phyloP scores from a whole-genome alignment of 805 yeast species.

The Debaryomyces prosopidis region DNA sequence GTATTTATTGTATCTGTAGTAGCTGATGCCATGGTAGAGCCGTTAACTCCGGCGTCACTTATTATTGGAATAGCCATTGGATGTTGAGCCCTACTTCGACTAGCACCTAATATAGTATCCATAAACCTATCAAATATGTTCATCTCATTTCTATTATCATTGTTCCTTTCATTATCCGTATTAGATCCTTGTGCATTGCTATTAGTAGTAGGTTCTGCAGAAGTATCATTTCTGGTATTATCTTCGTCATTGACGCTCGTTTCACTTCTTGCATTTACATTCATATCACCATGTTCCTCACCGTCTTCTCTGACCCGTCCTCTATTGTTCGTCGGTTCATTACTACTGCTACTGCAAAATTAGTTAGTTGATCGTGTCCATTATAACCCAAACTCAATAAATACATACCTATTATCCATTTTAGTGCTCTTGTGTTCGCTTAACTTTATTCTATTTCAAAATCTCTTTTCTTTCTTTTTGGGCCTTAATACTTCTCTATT shows the following conservation, averaged over 20 bases:
- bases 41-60: neutral
- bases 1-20: neutral
- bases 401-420: too few relatives aligned
- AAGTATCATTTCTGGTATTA: neutral
- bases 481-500: too few relatives aligned
- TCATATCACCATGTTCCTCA: neutral
- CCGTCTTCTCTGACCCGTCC: neutral
- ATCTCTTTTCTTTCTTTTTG: too few relatives aligned
- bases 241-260: neutral
- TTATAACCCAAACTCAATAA: too few relatives aligned
- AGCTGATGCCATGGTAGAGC: neutral
- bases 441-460: too few relatives aligned
- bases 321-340: too few relatives aligned
- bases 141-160: slow-evolving; percentile 5
- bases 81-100: neutral
- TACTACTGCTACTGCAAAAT: too few relatives aligned
- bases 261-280: neutral
- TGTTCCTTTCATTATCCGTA: neutral
- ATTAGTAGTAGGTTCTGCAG: neutral
- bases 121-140: slow-evolving; percentile 25
- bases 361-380: too few relatives aligned
- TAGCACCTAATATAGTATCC: slow-evolving; percentile 19
- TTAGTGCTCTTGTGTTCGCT: too few relatives aligned
- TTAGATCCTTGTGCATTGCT: too few relatives aligned
- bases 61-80: neutral